Evolutionary conservation across 495 filamentous ascomycete genomes (phyloP).

Genomic region (Neurospora tetraspora): DNA sequence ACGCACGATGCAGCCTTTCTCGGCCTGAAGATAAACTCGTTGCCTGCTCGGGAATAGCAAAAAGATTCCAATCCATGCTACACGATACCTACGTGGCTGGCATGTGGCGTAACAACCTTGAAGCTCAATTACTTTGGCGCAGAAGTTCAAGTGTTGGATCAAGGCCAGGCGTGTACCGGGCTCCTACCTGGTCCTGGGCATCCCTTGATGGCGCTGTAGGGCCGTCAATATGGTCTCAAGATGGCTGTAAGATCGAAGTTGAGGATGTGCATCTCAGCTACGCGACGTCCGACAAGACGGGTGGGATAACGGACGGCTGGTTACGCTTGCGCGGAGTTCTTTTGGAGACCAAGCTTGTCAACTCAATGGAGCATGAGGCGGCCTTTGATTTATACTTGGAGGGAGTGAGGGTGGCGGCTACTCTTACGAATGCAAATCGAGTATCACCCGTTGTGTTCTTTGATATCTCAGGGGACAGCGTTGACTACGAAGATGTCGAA

Average conservation of each 20-base stretch:
- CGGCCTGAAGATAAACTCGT: background rate
- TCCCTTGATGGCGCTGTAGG: rapidly evolving
- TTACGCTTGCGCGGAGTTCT: background rate
- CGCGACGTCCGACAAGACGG: background rate
- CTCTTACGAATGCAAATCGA: rapidly evolving
- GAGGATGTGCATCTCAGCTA: background rate
- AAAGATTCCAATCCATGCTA: background rate
- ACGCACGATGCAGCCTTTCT: background rate
- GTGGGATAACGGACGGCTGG: background rate
- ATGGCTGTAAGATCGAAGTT: background rate
- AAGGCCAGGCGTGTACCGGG: background rate
- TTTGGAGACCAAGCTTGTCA: background rate
- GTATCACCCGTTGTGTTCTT: background rate
- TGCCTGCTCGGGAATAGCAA: background rate
- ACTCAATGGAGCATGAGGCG: background rate
- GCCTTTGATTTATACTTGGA: background rate
- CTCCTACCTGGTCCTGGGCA: background rate
- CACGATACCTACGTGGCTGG: background rate
- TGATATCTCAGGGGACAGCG: background rate
- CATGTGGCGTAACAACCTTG: background rate
- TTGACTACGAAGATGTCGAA: background rate
- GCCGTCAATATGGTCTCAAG: rapidly evolving
- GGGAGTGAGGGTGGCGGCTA: background rate
- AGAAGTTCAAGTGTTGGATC: background rate
- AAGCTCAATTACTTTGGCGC: background rate